Conservation (phyloP, 768 basidiomycete genomes). For the Psilocybe azurescens region DNA sequence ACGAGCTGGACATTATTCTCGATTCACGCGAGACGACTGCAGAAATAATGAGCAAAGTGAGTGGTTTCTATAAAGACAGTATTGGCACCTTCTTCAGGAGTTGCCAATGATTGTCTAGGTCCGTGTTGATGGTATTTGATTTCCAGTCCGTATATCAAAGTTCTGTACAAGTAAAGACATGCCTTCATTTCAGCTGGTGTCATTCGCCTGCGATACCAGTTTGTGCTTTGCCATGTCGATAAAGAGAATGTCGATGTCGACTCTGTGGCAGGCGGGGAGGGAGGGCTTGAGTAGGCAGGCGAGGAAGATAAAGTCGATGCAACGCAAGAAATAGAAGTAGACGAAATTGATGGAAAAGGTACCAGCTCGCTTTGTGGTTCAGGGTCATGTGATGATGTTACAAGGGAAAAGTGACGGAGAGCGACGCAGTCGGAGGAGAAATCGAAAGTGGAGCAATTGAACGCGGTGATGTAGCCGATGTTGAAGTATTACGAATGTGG, state of each 20-base stretch:
- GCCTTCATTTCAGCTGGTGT: conserved; percentile 6
- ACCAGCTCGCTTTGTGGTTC: not conserved
- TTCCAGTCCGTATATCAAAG: conserved; percentile 19
- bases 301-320: not conserved
- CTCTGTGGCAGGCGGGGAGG: not conserved
- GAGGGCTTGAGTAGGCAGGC: not conserved
- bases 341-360: not conserved
- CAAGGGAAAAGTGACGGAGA: not conserved
- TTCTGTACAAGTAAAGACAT: conserved; percentile 15
- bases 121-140: conserved; percentile 3
- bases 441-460: not conserved
- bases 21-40: not conserved
- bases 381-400: not conserved
- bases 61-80: not conserved
- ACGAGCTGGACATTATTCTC: not conserved
- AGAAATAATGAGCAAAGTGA: not conserved
- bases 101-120: not conserved
- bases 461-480: not conserved
- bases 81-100: not conserved
- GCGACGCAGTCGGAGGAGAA: not conserved
- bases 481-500: not conserved
- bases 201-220: not conserved
- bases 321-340: not conserved
- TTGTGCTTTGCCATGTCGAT: not conserved
- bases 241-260: not conserved